Conservation (phyloP, 768 basidiomycete species). For the Suillus weaverae region DNA sequence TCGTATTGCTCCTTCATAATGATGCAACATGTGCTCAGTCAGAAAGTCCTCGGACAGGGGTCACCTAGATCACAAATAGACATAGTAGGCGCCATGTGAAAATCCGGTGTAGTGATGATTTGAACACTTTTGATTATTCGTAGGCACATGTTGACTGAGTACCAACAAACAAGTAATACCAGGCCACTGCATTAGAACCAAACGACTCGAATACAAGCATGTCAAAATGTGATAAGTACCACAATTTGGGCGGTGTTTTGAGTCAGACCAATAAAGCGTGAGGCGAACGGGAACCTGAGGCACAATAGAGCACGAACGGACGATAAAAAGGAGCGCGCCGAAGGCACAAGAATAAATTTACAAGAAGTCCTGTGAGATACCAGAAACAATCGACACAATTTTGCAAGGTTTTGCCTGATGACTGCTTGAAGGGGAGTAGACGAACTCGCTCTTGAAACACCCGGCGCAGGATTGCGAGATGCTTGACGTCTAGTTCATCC, state of each 20-base stretch:
- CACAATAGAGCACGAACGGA: neutral
- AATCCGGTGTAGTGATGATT: neutral
- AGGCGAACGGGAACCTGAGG: neutral
- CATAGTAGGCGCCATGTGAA: neutral
- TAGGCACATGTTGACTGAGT: neutral
- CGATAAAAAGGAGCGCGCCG: neutral
- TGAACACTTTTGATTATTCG: neutral
- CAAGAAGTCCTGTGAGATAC: neutral
- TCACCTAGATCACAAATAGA: neutral
- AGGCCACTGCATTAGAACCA: neutral
- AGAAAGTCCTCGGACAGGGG: neutral
- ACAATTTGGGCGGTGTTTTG: neutral
- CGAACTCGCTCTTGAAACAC: neutral
- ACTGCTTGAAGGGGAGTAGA: neutral
- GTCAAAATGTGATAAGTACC: neutral
- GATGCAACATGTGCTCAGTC: neutral
- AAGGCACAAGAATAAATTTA: neutral
- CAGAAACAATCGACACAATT: neutral
- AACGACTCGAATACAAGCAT: neutral
- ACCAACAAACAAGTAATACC: neutral
- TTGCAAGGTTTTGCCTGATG: neutral
- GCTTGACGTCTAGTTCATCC: neutral
- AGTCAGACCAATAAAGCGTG: neutral
- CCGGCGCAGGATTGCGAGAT: neutral
- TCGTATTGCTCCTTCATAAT: neutral